Base-by-base conservation (phyloP, 495 filamentous ascomycete species). In the Xylaria cubensis region DNA sequence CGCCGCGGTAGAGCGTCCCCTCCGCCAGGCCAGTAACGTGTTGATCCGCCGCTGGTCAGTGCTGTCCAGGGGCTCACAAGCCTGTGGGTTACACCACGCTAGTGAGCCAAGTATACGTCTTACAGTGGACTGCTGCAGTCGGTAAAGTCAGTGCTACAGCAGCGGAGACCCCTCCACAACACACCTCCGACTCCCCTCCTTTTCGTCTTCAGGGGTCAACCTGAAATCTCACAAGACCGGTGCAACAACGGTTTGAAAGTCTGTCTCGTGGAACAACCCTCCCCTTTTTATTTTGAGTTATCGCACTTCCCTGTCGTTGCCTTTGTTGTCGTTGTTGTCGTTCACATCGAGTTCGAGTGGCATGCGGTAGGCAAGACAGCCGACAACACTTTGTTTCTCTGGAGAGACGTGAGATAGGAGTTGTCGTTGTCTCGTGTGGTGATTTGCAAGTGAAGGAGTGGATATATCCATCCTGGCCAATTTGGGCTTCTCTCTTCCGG, bases 201-300 rank as follows among this genome's bases (percentile, higher is more conserved):
- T 13, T 53, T 53, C 44, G 21, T 12, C 62, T 70, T 70, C 69
- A 71, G 69, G 69, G 59, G 69, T 63, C 46, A 64, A 63, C 68
- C 58, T 63, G 68, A 70, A 70, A 51, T 70, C 42, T 50, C 29
- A 36, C 46, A 70, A 36, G 50, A 29, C 48, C 56, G n/a, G 36
- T 64, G 39, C 68, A 53, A 29, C 44, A 34, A 29, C 59, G 44
- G 21, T 42, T 42, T 56, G 10, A 15, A 53, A 36, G 21, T 39
- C n/a, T 24, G 13, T 62, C 24, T 69, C 42, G 19, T 64, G 48
- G 34, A 62, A 36, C 58, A 0, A 32, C 21, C 46, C 58, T 59
- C 56, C 46, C 17, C 29, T 41, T 70, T 53, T 39, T 50, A 13
- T 70, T 41, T 34, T 50, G 26, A 39, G 21, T 64, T 41, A 26